A percentile compares a stretch with the other conserved stretches of the same genome.
Conservation (phyloP, 2,329 filamentous ascomycete species). For the Penicillium decumbens region DNA sequence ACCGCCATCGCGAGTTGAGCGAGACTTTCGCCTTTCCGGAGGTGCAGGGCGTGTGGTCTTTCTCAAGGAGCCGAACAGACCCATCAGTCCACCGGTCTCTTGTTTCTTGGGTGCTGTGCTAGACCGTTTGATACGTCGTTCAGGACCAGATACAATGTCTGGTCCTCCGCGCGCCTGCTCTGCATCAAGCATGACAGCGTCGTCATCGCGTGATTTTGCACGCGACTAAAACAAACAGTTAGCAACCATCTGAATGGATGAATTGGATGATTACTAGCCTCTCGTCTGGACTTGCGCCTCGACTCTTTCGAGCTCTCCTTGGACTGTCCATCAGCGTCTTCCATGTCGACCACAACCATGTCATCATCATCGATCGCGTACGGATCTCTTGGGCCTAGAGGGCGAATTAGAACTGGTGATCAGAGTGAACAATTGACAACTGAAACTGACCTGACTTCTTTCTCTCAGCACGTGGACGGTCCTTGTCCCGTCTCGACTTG, state of each 20-base stretch:
- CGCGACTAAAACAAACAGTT: constrained; percentile 26
- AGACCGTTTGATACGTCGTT: constrained; percentile 56
- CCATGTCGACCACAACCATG: constrained; percentile 54
- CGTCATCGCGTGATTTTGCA: constrained; percentile 41
- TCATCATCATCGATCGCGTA: constrained; percentile 64
- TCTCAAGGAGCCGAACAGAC: constrained; percentile 55
- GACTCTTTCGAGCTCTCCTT: constrained; percentile 34
- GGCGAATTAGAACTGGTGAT: background rate
- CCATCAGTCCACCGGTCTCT: constrained; percentile 52
- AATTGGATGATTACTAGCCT: constrained; percentile 26
- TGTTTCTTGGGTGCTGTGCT: constrained; percentile 61
- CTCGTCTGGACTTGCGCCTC: constrained; percentile 36
- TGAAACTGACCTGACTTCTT: constrained; percentile 39
- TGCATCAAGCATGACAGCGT: constrained; percentile 53
- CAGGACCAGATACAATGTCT: constrained; percentile 45
- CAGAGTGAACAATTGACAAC: background rate
- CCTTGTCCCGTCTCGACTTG: constrained; percentile 39
- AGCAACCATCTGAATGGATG: background rate
- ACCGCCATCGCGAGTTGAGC: constrained; percentile 37
- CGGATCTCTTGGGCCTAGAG: constrained; percentile 47
- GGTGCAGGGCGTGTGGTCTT: constrained; percentile 32
- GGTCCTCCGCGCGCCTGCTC: constrained; percentile 44
- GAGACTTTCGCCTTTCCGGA: constrained; percentile 37
- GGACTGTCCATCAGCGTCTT: constrained; percentile 35
- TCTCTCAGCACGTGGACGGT: constrained; percentile 50